A percentile compares a stretch with the other conserved stretches of the same genome.
Conservation (phyloP, 2,329 filamentous ascomycete genomes). For the Exophiala spinifera region DNA sequence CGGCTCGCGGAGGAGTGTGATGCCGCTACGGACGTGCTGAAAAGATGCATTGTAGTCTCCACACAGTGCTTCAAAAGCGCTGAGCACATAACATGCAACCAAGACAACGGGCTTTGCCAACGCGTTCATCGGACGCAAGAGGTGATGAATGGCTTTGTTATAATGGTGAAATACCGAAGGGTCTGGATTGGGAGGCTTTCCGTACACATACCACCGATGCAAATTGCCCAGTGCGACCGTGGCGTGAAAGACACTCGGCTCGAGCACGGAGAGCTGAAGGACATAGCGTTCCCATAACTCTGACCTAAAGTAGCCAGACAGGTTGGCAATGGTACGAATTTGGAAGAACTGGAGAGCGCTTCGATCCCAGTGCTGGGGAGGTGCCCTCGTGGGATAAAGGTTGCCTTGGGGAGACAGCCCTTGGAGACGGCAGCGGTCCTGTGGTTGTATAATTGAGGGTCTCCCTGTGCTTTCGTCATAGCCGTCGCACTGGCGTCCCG, state of each 20-base stretch:
- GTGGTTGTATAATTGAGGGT: neutral
- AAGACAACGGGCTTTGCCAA: neutral
- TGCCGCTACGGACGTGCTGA: neutral
- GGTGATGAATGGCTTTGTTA: neutral
- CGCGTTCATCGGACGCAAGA: neutral
- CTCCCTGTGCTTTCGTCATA: neutral
- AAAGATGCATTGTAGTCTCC: neutral
- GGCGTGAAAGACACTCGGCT: neutral
- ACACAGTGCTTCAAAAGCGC: neutral
- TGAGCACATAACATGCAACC: neutral
- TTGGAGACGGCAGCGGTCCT: neutral
- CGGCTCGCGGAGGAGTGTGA: neutral
- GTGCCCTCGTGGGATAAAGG: neutral
- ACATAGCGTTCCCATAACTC: constrained; percentile 1
- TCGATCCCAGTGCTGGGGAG: neutral
- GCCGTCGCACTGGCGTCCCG: constrained; percentile 26
- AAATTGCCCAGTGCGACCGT: neutral
- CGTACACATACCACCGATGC: neutral
- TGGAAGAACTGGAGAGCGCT: constrained; percentile 1
- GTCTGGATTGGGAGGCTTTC: neutral
- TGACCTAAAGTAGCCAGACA: neutral
- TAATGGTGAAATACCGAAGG: neutral
- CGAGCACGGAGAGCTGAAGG: neutral
- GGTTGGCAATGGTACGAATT: neutral
- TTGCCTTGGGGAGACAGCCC: neutral